Evolutionary conservation across 768 basidiomycete genomes (phyloP), one percentile per base, ranked within the genome.

Genomic region (Phylloporus sp.): DNA sequence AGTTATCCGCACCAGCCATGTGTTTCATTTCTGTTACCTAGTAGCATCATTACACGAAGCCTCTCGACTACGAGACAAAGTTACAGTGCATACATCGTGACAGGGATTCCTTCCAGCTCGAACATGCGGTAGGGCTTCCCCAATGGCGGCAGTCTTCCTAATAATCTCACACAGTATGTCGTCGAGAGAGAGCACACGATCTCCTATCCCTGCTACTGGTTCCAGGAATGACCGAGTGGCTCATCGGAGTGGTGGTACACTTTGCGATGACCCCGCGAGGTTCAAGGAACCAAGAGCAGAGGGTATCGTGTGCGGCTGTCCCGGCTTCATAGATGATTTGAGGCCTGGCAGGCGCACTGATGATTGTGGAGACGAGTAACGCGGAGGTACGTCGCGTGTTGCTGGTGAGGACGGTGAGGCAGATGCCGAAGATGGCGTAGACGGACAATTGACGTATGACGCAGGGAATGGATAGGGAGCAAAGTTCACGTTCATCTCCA

Each of bases 381-480:
- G 49, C 26, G 48, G 38, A 6, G 42, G 29, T 15, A 60, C 61
- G 31, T 69, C 55, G 6, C 41, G 54, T n/a, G 31, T 53, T 28
- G 53, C 55, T 8, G 71, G 70, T 1, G 75, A 73, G 34, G 79
- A 80, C 36, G 76, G 71, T 8, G 81, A 81, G 12, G 76, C 60
- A 13, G 80, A 79, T 2, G 76, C 73, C 28, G 81, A 84, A 10
- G 84, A 82, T 27, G 79, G 76, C 6, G 79, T 73, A 16, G 86
- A 82, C 5, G 81, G 82, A 48, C 73, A 79, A 29, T 76, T 78
- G 15, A 72, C 72, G 5, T 77, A 80, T 12, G 75, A 69, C 12
- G 63, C 55, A 2, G 67, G 49, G 47, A 54, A 56, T 18, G 53
- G 26, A 48, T 47, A 58, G 35, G 51, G 51, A 0, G 41, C 49